These are phyloP conservation scores for Paraphoma sp. DNA, from an alignment of 2,329 filamentous ascomycete genomes.

Conservation along the genomic window DNA sequence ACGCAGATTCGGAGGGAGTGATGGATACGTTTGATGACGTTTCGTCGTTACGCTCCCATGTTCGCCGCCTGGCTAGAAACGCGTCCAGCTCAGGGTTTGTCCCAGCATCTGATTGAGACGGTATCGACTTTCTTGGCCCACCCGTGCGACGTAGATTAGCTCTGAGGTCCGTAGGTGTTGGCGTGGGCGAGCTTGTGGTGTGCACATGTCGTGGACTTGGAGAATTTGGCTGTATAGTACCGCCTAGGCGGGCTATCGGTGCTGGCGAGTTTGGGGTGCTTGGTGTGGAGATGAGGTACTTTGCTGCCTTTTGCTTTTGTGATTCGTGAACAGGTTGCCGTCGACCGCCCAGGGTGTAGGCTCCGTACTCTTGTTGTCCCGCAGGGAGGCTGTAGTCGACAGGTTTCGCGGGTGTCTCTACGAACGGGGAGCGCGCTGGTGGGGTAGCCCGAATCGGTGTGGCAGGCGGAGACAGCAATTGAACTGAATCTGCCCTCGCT, in stretches of 20 bases:
- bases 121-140: constrained; percentile 5
- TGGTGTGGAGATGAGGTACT: constrained; percentile 11
- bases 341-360: constrained; percentile 27
- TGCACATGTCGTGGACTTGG: constrained; percentile 14
- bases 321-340: constrained; percentile 29
- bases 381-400: constrained; percentile 24
- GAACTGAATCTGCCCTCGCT: background rate
- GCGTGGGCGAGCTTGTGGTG: constrained; percentile 5
- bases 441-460: constrained; percentile 3
- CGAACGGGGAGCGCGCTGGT: constrained; percentile 13
- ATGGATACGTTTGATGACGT: constrained; percentile 1
- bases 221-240: constrained; percentile 12
- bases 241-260: constrained; percentile 22
- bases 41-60: constrained; percentile 12
- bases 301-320: constrained; percentile 18
- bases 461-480: constrained; percentile 3
- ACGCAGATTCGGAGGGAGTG: constrained; percentile 13
- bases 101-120: constrained; percentile 4
- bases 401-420: constrained; percentile 10
- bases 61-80: constrained; percentile 16
- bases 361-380: constrained; percentile 25
- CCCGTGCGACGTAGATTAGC: constrained; percentile 2
- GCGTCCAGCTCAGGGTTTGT: constrained; percentile 13
- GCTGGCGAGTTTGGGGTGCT: constrained; percentile 11
- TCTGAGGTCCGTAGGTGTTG: constrained; percentile 2